Conservation (phyloP, 2,329 filamentous ascomycete genomes). For the Escovopsis sp. region DNA sequence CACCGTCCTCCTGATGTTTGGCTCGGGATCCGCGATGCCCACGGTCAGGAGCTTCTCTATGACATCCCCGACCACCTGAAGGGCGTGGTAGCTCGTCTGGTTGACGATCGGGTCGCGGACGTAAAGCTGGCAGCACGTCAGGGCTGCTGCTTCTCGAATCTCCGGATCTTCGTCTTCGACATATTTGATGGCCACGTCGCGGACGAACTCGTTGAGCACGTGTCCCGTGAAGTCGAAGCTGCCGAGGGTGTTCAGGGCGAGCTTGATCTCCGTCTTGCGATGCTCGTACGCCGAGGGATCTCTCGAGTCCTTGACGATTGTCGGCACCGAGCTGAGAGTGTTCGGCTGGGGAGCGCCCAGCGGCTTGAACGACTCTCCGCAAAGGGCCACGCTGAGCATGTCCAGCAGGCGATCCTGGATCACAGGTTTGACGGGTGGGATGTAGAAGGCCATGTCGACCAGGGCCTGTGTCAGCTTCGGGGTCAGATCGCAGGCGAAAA, state of each 20-base stretch:
- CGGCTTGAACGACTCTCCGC: constrained; percentile 80
- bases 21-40: constrained; percentile 79
- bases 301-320: constrained; percentile 76
- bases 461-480: constrained; percentile 88
- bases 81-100: constrained; percentile 90
- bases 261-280: constrained; percentile 72
- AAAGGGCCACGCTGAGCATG: constrained; percentile 86
- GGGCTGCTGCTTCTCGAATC: constrained; percentile 81
- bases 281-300: constrained; percentile 69
- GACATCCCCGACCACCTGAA: constrained; percentile 93
- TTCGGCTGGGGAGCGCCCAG: constrained; percentile 78
- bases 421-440: constrained; percentile 79
- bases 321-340: constrained; percentile 63
- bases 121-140: constrained; percentile 96
- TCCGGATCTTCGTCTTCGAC: constrained; percentile 91
- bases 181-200: constrained; percentile 94
- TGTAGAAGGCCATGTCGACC: constrained; percentile 98
- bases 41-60: constrained; percentile 94
- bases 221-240: constrained; percentile 93
- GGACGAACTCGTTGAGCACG: constrained; percentile 93
- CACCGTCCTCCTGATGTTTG: constrained; percentile 78
- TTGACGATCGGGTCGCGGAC: constrained; percentile 95
- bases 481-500: constrained; percentile 90
- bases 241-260: constrained; percentile 88
- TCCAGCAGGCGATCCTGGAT: constrained; percentile 91